A percentile compares a stretch with the other conserved stretches of the same genome.
Evolutionary conservation across 1,284 basidiomycete species (phyloP).

Genomic region (Hortiboletus rubellus): DNA sequence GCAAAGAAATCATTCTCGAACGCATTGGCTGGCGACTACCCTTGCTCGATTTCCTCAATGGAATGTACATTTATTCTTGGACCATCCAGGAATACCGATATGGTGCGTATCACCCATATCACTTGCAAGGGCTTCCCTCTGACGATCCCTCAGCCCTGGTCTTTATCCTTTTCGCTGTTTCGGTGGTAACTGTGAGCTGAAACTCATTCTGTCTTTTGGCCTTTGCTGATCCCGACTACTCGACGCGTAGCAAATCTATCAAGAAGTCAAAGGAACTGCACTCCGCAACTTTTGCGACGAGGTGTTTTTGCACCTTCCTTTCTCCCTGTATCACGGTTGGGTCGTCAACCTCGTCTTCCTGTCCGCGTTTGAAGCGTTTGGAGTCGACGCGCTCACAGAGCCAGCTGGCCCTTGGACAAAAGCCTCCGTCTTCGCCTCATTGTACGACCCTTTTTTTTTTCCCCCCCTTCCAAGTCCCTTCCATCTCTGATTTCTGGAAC

Average conservation of each 20-base stretch:
- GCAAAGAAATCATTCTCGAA: constrained; percentile 81
- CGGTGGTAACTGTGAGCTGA: constrained; percentile 63
- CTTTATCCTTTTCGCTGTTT: constrained; percentile 80
- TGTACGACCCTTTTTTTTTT: constrained; percentile 44
- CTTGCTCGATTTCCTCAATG: constrained; percentile 80
- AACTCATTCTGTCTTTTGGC: background rate
- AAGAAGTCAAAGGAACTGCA: constrained; percentile 79
- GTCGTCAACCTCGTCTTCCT: constrained; percentile 87
- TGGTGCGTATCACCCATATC: constrained; percentile 38
- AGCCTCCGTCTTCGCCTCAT: constrained; percentile 82
- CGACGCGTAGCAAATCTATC: constrained; percentile 75
- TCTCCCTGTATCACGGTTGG: constrained; percentile 94
- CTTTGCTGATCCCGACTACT: background rate
- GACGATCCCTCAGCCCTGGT: constrained; percentile 62
- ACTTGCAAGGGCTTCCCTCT: background rate
- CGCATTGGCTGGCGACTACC: constrained; percentile 89
- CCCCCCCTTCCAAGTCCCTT: background rate
- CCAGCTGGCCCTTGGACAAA: constrained; percentile 86
- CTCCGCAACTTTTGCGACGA: constrained; percentile 71
- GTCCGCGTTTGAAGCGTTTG: constrained; percentile 90
- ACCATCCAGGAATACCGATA: constrained; percentile 69
- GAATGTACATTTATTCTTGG: constrained; percentile 85
- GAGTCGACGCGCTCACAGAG: constrained; percentile 70
- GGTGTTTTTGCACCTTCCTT: constrained; percentile 80
- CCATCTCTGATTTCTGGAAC: background rate